Evolutionary conservation across 1,139 yeast genomes (phyloP).

Genomic region (Yamadazyma siamensis): DNA sequence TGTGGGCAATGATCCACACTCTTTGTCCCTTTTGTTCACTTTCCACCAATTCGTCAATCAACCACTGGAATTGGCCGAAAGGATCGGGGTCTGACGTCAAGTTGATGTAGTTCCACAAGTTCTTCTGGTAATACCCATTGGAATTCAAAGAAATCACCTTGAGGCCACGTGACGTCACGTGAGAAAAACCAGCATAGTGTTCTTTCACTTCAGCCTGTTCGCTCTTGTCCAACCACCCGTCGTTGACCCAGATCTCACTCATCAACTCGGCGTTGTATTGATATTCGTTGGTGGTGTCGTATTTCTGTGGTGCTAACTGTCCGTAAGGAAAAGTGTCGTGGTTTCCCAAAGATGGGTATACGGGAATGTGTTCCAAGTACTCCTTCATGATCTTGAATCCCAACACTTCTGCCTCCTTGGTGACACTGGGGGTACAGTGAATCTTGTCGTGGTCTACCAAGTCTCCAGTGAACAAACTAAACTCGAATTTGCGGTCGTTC

Average conservation of each 20-base stretch:
- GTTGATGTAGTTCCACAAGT: slow-evolving; percentile 60
- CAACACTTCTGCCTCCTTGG: slow-evolving; percentile 51
- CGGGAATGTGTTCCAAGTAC: slow-evolving; percentile 51
- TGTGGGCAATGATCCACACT: slow-evolving; percentile 72
- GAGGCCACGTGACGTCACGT: slow-evolving; percentile 53
- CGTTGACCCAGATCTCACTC: slow-evolving; percentile 52
- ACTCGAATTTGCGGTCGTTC: slow-evolving; percentile 42
- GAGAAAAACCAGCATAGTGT: slow-evolving; percentile 65
- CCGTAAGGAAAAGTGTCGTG: slow-evolving; percentile 76
- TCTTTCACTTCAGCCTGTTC: slow-evolving; percentile 18
- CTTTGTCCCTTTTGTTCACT: slow-evolving; percentile 56
- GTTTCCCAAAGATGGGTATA: slow-evolving; percentile 66
- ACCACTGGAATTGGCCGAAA: slow-evolving; percentile 62
- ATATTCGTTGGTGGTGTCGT: slow-evolving; percentile 42
- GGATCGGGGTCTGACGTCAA: slow-evolving; percentile 52
- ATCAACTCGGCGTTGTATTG: slow-evolving; percentile 60
- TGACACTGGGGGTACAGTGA: slow-evolving; percentile 44
- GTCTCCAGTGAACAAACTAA: slow-evolving; percentile 69
- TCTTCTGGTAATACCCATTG: slow-evolving; percentile 62
- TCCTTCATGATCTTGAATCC: slow-evolving; percentile 53
- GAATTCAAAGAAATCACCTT: slow-evolving; percentile 65
- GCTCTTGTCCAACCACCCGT: slow-evolving; percentile 34
- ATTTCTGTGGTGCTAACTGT: slow-evolving; percentile 53
- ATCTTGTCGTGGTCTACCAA: slow-evolving; percentile 58
- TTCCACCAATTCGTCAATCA: slow-evolving; percentile 57